Evolutionary conservation across 2,329 filamentous ascomycete species (phyloP), one percentile per base, ranked within the genome.

Genomic region (Geosmithia flava): DNA sequence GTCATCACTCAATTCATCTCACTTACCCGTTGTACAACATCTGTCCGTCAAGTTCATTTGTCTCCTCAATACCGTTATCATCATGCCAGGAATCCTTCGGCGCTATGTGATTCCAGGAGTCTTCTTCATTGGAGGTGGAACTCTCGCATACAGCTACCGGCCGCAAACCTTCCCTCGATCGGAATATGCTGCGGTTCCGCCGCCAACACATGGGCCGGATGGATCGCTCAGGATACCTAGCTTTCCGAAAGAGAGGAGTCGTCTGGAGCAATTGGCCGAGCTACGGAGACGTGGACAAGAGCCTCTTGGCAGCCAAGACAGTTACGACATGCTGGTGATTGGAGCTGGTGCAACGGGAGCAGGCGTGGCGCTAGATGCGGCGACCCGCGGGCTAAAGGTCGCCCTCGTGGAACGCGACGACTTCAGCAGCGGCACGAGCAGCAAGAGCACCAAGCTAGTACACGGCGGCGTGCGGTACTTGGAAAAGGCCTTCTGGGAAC

Each of bases 401-500:
- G 83, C 83, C 42, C 63, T 85, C 42, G 76, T 87, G 16, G 83
- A 87, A 62, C 71, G 82, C 47, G 83, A 87, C 59, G 83, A 87
- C 62, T 87, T 87, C 61, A 80, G 77, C 56, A 80, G 78, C 54
- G 83, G 83, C 42, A 87, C 83, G 13, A 85, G 81, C 62, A 83
- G 78, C 59, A 87, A 86, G 68, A 85, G 80, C 61, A 87, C 83
- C 48, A 87, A 87, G 65, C 70, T 87, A 50, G 83, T 87, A n/a
- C 83, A 87, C 61, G 83, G 83, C 47, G 83, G 83, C 59, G 83
- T 87, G 47, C 71, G 83, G 55, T 87, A 87, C 61, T 68, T 87
- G 27, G 83, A 87, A 62, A 87, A 87, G 67, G 83, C 83, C 41
- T 75, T 87, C 49, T 86, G 80, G 78, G 83, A 86, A 57, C 68